Evolutionary conservation across 1,284 basidiomycete species (phyloP), one percentile per base, ranked within the genome.

Genomic region (Binderoboletus segoi): DNA sequence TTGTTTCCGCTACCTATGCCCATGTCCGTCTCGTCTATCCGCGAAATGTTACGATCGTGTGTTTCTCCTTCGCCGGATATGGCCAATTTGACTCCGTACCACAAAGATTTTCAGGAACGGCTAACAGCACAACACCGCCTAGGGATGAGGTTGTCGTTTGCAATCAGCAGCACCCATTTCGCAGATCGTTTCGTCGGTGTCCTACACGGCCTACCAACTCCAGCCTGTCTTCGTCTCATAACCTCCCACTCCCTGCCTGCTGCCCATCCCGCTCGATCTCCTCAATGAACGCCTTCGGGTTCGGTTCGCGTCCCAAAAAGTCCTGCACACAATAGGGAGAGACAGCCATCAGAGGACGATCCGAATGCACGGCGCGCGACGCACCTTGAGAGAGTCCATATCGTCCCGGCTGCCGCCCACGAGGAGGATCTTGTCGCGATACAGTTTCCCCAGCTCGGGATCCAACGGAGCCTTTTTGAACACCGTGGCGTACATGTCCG

Each of bases 221-320:
- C 38, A 13, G 13, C 11, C 3, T 8, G 5, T 45, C 8, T 5
- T n/a, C 8, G 3, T 18, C 35, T 65, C 61, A 65, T 26, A 45
- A 30, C 43, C 16, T 45, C 4, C 43, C 24, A 43, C 42, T 10
- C 8, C 13, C 12, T 2, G 15, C 26, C 11, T 16, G 24, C n/a
- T 21, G 18, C 16, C 26, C 33, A 28, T 40, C 44, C n/a, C 40
- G 41, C 53, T 66, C 66, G 8, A 67, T 66, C 46, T 70, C 66
- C 0, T 67, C 16, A 15, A 71, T 66, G 32, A 67, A 67, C 10
- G 91, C 91, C 21, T 88, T 82, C 58, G 84, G 86, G 63, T 89
- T 90, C 4, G 91, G 88, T 46, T 80, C 78, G 16, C 91, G 81
- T 7, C 91, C 91, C 55, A 94, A 79, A 82, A 93, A 92, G 62